A percentile compares a stretch with the other conserved stretches of the same genome.
These are phyloP conservation scores for Peronospora belbahrii DNA, from an alignment of 352 stramenopile genomes.

Conservation along the genomic window DNA sequence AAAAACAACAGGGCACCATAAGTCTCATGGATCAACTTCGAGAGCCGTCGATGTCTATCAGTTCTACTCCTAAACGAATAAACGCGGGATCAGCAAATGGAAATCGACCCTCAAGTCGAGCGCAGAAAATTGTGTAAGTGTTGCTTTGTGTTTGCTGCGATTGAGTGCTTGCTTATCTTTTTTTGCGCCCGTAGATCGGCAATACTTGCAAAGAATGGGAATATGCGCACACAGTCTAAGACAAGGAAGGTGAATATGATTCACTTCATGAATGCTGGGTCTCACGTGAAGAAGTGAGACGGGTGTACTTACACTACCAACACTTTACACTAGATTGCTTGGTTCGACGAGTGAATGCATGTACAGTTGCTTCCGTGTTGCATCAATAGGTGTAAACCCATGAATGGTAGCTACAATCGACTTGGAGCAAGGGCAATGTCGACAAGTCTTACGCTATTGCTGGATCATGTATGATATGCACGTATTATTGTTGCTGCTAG, in stretches of 20 bases:
- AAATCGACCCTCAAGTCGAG: conserved; percentile 25
- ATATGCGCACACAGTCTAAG: conserved; percentile 25
- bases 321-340: too few species aligned
- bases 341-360: too few species aligned
- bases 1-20: conserved; percentile 12
- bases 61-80: background rate
- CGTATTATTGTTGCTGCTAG: too few species aligned
- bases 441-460: too few species aligned
- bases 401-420: too few species aligned
- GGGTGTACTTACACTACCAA: too few species aligned
- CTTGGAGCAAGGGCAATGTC: too few species aligned
- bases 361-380: too few species aligned
- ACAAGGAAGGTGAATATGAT: conserved; percentile 76
- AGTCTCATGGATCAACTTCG: conserved; percentile 32
- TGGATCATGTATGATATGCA: too few species aligned
- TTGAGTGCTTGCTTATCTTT: background rate
- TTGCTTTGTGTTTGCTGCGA: background rate
- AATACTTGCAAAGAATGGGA: conserved; percentile 19
- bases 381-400: too few species aligned
- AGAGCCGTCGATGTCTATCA: conserved; percentile 17
- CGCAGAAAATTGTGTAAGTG: conserved; percentile 53
- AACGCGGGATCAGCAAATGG: background rate
- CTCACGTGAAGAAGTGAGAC: conserved; percentile 21
- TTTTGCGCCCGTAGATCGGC: conserved; percentile 24
- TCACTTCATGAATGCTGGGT: conserved; percentile 60